phyloP scores from a whole-genome alignment of 208 protist genomes.

The Leishmania gerbilli region DNA sequence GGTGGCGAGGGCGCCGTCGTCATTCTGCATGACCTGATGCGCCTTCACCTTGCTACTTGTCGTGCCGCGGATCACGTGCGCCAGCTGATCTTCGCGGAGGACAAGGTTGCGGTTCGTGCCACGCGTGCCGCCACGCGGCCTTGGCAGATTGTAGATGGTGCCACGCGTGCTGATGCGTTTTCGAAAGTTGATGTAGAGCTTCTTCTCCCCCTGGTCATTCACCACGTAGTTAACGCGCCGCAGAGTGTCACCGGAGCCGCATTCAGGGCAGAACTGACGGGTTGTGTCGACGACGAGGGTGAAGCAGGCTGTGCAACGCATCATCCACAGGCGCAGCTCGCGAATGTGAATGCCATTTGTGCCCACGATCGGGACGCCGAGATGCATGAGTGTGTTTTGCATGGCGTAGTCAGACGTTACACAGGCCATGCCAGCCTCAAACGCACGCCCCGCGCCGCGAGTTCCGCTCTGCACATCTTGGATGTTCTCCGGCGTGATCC shows the following conservation, averaged over 20 bases:
- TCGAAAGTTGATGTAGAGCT: conserved; percentile 90
- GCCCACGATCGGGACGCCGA: conserved; percentile 88
- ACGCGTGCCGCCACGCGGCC: conserved; percentile 79
- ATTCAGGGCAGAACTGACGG: conserved; percentile 90
- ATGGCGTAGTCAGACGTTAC: conserved; percentile 96
- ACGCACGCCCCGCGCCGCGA: conserved; percentile 34
- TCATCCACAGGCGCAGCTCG: conserved; percentile 90
- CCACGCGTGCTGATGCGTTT: conserved; percentile 86
- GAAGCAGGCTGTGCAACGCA: conserved; percentile 91
- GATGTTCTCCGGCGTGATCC: conserved; percentile 95
- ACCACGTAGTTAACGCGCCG: conserved; percentile 92
- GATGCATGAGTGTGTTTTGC: conserved; percentile 94
- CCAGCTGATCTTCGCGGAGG: conserved; percentile 91
- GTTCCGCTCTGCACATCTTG: conserved; percentile 32
- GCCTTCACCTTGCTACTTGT: conserved; percentile 60
- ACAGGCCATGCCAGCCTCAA: conserved; percentile 85
- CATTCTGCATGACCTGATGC: conserved; percentile 41
- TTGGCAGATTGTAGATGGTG: conserved; percentile 88
- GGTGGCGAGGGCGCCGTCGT: conserved; percentile 68
- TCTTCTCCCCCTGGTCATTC: conserved; percentile 76
- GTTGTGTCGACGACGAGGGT: conserved; percentile 87
- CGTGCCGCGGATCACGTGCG: conserved; percentile 74
- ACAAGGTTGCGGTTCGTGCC: conserved; percentile 90
- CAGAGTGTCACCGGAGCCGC: conserved; percentile 90
- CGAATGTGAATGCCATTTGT: conserved; percentile 86